Evolutionary conservation across 78 protist species (phyloP).

Genomic region (Dictyostelium capitatum): DNA sequence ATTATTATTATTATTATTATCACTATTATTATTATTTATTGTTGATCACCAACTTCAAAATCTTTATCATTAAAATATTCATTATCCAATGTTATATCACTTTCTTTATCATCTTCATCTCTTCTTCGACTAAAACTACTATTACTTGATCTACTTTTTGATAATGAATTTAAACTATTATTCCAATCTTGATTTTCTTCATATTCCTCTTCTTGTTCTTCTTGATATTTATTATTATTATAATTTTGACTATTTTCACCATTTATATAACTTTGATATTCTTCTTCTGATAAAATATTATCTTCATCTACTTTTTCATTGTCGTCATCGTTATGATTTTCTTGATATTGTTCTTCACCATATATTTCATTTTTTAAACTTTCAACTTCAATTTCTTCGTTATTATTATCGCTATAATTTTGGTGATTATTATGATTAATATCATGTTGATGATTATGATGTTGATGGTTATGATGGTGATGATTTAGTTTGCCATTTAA

Average conservation of each 20-base stretch:
- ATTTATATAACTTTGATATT: not conserved
- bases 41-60: not conserved
- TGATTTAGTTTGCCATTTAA: not conserved
- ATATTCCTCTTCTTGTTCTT: not conserved
- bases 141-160: not conserved
- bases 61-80: conserved; percentile 4
- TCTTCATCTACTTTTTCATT: not conserved
- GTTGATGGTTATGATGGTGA: not conserved
- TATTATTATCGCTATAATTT: not conserved
- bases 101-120: not conserved
- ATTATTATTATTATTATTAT: no score
- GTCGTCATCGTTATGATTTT: not conserved
- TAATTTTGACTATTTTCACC: not conserved
- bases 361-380: no score
- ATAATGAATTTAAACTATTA: not conserved
- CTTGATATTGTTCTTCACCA: not conserved
- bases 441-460: not conserved
- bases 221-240: not conserved
- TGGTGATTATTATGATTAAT: not conserved
- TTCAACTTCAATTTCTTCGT: not conserved
- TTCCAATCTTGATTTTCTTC: not conserved
- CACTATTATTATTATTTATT: not conserved
- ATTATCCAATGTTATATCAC: not conserved
- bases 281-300: not conserved
- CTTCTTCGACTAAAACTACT: not conserved